Base-by-base conservation (phyloP, 2,329 filamentous ascomycete species). In the Pestalotiopsis sp. region DNA sequence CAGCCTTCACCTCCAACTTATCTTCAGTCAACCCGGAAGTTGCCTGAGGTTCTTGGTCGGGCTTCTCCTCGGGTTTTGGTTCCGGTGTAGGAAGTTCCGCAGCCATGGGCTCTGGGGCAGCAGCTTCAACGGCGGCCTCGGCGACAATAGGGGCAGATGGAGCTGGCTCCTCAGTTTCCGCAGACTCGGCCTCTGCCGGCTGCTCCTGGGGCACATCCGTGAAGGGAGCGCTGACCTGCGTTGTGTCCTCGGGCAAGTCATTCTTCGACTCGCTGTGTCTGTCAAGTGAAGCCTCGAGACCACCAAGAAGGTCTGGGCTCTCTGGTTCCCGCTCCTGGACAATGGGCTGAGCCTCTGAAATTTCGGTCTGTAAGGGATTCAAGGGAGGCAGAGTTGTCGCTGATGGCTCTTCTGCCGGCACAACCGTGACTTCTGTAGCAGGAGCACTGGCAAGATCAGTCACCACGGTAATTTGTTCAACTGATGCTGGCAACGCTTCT, bases 271-370 rank as follows among this genome's bases (percentile, higher is more conserved):
- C 68, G n/a, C 69, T 71, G 57, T 83, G 81, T 39, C 80, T 78
- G 67, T 84, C 80, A 44, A 85, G 76, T 40, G 82, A 83, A 1
- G 81, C 78, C 71, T 85, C 80, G 1, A 84, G 73, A n/a, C 78
- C 81, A n/a, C 79, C 80, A 24, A 85, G 78, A 44, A 85, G 66
- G 71, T 85, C 82, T 7, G 81, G 77, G 30, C 81, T 81, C 14
- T 80, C 78, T 1, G 78, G 74, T 39, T 76, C 77, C 20, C 78
- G 76, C 10, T 78, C 76, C 14, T 73, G 72, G 17, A 70, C 69
- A 5, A 69, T 68, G 68, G 10, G 71, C 61, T 40, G 68, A 11
- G 44, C 66, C 14, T 71, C 66, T 17, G 72, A 61, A 30, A 73
- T 70, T 38, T 71, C 72, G 14, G 71, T 68, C 3, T 69, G 62